phyloP scores from a whole-genome alignment of 148 eudicot species.

The Rhododendron vialii region DNA sequence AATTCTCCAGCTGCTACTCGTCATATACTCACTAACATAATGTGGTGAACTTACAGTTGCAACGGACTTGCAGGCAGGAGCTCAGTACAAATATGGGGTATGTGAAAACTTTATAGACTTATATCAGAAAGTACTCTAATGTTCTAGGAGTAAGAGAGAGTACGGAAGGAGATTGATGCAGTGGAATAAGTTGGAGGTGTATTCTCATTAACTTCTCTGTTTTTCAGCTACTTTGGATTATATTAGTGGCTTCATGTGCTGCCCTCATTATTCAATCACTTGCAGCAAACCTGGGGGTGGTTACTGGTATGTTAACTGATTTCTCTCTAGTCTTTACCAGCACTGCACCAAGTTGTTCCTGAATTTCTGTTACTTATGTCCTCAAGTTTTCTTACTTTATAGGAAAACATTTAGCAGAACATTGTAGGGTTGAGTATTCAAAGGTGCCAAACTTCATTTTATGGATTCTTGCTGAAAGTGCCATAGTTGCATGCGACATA shows the following conservation, averaged over 20 bases:
- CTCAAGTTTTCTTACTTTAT: slow-evolving; percentile 12
- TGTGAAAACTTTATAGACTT: slow-evolving; percentile 6
- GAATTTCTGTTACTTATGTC: not conserved
- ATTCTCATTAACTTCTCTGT: not conserved
- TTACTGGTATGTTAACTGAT: slow-evolving; percentile 56
- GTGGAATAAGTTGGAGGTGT: not conserved
- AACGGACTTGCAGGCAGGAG: slow-evolving; percentile 92
- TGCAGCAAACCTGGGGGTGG: slow-evolving; percentile 97
- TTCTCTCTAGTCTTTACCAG: not conserved
- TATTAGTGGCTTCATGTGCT: slow-evolving; percentile 87
- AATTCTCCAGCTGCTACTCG: not conserved
- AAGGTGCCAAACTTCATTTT: slow-evolving; percentile 80
- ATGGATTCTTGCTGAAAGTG: slow-evolving; percentile 92
- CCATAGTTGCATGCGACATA: slow-evolving; percentile 94
- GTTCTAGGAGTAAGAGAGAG: not conserved
- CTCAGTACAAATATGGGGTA: slow-evolving; percentile 88
- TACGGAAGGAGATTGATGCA: not conserved
- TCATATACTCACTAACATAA: slow-evolving; percentile 14
- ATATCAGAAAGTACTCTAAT: not conserved
- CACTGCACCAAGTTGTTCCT: not conserved
- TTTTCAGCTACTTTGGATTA: slow-evolving; percentile 89
- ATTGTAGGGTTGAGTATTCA: slow-evolving; percentile 78
- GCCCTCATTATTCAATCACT: slow-evolving; percentile 89
- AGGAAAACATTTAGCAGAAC: slow-evolving; percentile 99
- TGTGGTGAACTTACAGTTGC: slow-evolving; percentile 58